Conservation (phyloP, 2,329 filamentous ascomycete genomes). For the Cadophora malorum region DNA sequence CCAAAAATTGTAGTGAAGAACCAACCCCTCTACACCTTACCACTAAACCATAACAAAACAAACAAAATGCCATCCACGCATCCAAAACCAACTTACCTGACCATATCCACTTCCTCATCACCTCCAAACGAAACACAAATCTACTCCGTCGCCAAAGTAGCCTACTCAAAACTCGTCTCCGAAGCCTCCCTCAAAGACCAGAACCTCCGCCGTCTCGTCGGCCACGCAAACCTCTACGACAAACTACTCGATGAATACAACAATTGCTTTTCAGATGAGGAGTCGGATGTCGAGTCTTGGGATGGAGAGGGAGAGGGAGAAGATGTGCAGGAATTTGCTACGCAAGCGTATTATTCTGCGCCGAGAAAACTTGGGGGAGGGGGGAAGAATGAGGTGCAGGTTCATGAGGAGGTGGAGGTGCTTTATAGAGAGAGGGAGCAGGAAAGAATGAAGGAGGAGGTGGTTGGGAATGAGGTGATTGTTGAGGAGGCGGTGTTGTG, state of each 20-base stretch:
- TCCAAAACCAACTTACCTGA: background rate
- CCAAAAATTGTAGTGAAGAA: no score
- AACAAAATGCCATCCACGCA: background rate
- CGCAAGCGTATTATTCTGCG: background rate
- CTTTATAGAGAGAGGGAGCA: no score
- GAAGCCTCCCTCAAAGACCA: conserved; percentile 25
- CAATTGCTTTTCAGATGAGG: conserved; percentile 1
- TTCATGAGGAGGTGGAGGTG: background rate
- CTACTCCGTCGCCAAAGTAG: conserved; percentile 27
- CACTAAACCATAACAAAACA: background rate
- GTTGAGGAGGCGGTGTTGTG: conserved; percentile 9
- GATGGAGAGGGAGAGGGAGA: background rate
- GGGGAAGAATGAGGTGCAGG: background rate
- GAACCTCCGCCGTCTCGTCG: conserved; percentile 27
- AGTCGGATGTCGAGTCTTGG: background rate
- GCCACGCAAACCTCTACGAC: conserved; percentile 31
- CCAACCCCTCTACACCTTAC: background rate
- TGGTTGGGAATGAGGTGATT: background rate
- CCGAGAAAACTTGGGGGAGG: background rate
- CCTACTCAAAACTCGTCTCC: conserved; percentile 24
- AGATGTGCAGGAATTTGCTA: background rate
- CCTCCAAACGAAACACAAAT: conserved; percentile 14
- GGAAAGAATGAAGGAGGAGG: background rate
- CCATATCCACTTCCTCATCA: background rate
- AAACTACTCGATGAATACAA: conserved; percentile 23